Conservation (phyloP, 2,329 filamentous ascomycete species). For the Thielaviopsis punctulata region DNA sequence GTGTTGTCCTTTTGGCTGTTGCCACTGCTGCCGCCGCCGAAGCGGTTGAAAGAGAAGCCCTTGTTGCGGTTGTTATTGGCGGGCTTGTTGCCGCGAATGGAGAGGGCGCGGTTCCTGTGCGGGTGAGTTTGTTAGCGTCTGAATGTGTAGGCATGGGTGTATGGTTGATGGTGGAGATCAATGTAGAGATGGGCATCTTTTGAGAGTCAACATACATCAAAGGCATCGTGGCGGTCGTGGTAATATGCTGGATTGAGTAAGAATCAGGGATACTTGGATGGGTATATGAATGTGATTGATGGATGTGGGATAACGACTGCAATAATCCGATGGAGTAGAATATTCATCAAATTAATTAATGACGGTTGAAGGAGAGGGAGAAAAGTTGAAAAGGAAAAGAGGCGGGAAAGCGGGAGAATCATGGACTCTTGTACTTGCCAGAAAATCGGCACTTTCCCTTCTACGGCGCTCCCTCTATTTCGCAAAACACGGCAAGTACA, state of each 20-base stretch:
- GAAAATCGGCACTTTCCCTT: not conserved
- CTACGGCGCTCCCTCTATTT: not conserved
- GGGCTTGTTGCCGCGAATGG: slow-evolving; percentile 21
- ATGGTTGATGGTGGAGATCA: not conserved
- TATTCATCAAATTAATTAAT: not conserved
- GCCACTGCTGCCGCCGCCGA: slow-evolving; percentile 40
- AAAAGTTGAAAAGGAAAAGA: not conserved
- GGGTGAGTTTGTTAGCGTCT: not conserved
- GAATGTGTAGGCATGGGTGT: not conserved
- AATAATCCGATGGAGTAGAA: not conserved
- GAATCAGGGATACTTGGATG: not conserved
- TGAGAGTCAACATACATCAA: slow-evolving; percentile 9
- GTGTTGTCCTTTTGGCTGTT: slow-evolving; percentile 74
- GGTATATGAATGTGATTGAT: not conserved
- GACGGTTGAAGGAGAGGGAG: not conserved
- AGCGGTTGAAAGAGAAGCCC: slow-evolving; percentile 70
- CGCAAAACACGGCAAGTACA: not conserved
- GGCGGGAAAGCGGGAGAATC: not conserved
- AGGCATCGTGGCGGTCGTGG: slow-evolving; percentile 9
- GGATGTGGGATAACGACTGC: not conserved
- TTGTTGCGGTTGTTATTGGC: slow-evolving; percentile 32
- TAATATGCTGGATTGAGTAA: not conserved
- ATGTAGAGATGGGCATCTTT: not conserved
- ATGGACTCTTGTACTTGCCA: slow-evolving; percentile 1
- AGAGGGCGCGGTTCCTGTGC: slow-evolving; percentile 11